A percentile compares a stretch with the other conserved stretches of the same genome.
phyloP scores from a whole-genome alignment of 1,139 yeast genomes.

The Pichia sp. region DNA sequence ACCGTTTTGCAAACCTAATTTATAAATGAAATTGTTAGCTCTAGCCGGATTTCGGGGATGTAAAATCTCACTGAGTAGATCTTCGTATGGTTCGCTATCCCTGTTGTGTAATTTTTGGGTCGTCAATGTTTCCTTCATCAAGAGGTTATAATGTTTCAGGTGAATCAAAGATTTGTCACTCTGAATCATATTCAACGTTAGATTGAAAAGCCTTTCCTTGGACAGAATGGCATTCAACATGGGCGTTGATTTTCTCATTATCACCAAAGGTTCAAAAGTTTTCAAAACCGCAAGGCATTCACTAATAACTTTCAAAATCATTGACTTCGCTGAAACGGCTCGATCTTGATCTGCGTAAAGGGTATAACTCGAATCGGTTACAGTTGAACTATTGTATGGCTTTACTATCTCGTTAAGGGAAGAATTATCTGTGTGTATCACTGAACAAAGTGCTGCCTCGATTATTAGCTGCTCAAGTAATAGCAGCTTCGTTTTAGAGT shows the following conservation, averaged over 20 bases:
- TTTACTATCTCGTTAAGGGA: background rate
- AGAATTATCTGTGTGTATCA: constrained; percentile 1
- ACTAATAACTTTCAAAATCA: constrained; percentile 37
- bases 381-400: background rate
- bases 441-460: constrained; percentile 13
- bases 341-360: background rate
- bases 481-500: constrained; percentile 4
- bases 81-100: background rate
- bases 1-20: constrained; percentile 44
- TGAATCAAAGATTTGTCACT: background rate
- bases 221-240: constrained; percentile 36
- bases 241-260: constrained; percentile 29
- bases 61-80: background rate
- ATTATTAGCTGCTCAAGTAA: constrained; percentile 15
- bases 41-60: constrained; percentile 36
- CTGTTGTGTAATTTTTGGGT: background rate
- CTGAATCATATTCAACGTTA: constrained; percentile 13
- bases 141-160: background rate
- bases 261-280: constrained; percentile 12
- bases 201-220: constrained; percentile 21
- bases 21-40: constrained; percentile 61
- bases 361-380: background rate
- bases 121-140: constrained; percentile 1
- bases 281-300: constrained; percentile 40
- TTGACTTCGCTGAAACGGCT: constrained; percentile 17